Percentiles rank a stretch among this genome's conserved stretches.
phyloP scores from a whole-genome alignment of 2,329 filamentous ascomycete species.

The Fusarium abutilonis region DNA sequence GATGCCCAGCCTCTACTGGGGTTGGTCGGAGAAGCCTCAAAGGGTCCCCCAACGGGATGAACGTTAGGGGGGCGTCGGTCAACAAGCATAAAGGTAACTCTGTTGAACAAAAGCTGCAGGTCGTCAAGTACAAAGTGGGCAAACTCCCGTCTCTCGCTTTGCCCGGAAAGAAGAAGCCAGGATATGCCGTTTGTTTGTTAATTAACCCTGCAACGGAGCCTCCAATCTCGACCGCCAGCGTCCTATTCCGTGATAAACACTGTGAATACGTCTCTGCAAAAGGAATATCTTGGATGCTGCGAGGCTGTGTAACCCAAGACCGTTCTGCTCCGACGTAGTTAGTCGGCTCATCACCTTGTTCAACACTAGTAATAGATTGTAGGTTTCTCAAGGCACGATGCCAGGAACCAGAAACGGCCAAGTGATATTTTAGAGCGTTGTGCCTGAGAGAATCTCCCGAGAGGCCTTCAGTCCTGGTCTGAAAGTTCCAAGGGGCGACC shows the following conservation, averaged over 20 bases:
- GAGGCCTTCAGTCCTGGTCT: conserved; percentile 15
- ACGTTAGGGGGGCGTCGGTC: conserved; percentile 34
- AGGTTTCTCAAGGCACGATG: conserved; percentile 31
- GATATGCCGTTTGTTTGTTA: conserved; percentile 38
- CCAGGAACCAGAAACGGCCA: conserved; percentile 21
- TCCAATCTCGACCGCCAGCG: conserved; percentile 27
- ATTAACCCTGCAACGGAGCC: conserved; percentile 29
- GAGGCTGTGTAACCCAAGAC: conserved; percentile 38
- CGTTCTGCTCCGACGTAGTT: conserved; percentile 33
- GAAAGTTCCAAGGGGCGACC: conserved; percentile 2
- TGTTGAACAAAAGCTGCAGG: conserved; percentile 35
- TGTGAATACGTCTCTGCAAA: conserved; percentile 29
- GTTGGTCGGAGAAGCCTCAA: conserved; percentile 30
- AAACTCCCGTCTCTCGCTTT: conserved; percentile 29
- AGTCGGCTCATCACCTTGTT: conserved; percentile 36
- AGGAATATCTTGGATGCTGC: conserved; percentile 35
- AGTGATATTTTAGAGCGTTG: conserved; percentile 17
- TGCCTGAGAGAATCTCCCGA: conserved; percentile 9
- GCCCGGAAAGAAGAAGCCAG: conserved; percentile 22
- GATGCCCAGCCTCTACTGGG: conserved; percentile 29
- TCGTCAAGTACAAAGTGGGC: conserved; percentile 33
- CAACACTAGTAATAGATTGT: conserved; percentile 32
- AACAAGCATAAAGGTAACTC: conserved; percentile 42
- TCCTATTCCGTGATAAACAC: conserved; percentile 28
- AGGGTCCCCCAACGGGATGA: conserved; percentile 30